Conservation (phyloP, 352 stramenopile genomes). For the Pythium aristosporum region DNA sequence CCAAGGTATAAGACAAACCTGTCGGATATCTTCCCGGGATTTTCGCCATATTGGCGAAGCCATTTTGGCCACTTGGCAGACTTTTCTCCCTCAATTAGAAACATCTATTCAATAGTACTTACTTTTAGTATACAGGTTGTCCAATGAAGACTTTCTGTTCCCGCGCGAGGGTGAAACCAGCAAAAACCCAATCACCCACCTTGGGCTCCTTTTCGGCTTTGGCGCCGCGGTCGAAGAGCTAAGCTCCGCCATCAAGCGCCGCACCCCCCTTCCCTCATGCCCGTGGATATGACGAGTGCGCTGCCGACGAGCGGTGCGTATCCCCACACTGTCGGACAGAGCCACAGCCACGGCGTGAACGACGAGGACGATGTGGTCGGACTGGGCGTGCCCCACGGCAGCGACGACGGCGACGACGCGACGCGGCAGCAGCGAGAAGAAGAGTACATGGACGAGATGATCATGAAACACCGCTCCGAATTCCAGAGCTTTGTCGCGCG, state of each 20-base stretch:
- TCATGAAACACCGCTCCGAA: slow-evolving; percentile 32
- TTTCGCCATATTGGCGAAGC: background rate
- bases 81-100: background rate
- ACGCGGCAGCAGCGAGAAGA: slow-evolving; percentile 23
- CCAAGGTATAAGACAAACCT: slow-evolving; percentile 12
- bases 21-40: background rate
- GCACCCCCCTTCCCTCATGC: background rate
- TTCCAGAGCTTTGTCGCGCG: slow-evolving; percentile 29
- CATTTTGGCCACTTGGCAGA: no score
- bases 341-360: slow-evolving; percentile 26
- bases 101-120: background rate
- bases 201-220: slow-evolving; percentile 1
- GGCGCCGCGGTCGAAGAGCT: slow-evolving; percentile 19
- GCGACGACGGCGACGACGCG: slow-evolving; percentile 14
- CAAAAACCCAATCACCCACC: slow-evolving; percentile 24
- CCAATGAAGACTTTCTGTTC: slow-evolving; percentile 5
- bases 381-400: slow-evolving; percentile 21
- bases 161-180: background rate
- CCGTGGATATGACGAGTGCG: slow-evolving; percentile 19
- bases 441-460: slow-evolving; percentile 32
- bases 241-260: background rate
- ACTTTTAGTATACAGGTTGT: background rate
- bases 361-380: slow-evolving; percentile 25
- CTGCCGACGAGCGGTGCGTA: background rate
- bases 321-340: slow-evolving; percentile 6